Evolutionary conservation across 495 filamentous ascomycete genomes (phyloP), one percentile per base, ranked within the genome.

Genomic region (Aspergillus haitiensis): DNA sequence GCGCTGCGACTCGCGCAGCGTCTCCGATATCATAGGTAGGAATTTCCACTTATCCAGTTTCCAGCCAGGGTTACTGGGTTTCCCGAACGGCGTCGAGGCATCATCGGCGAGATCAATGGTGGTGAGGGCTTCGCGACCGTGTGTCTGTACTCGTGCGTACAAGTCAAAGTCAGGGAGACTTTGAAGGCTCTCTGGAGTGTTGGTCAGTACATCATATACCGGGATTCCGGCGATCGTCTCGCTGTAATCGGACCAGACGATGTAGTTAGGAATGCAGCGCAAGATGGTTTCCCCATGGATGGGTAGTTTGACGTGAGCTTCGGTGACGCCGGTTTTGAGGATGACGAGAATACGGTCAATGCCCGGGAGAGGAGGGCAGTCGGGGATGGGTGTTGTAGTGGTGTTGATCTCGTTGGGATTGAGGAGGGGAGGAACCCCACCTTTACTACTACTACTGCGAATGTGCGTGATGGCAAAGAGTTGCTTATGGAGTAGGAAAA

Each of bases 1-100:
- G 67, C 76, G 70, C 32, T 68, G 64, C 65, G 10, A n/a, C 15
- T 18, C 6, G 6, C 15, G 15, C n/a, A 80, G 81, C 16, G 84
- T 81, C 33, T 82, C 73, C 44, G 83, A 77, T 60, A 88, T 77
- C 76, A 86, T 85, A 5, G 85, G 83, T 6, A 90, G 72, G 67
- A 88, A 88, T 69, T 89, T 90, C 78, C 84, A 89, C 66, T 87
- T 88, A 70, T 90, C 86, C 12, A 88, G 73, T 54, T 76, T 78
- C 86, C 86, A 90, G 18, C 83, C 87, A 1, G 76, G 74, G 31
- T 77, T 78, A 18, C 70, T 68, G 4, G 50, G 62, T 62, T 74
- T 76, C 8, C 75, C 76, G 35, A 67, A 60, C 0, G 71, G 60
- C 13, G 68, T 63, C 54, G 73, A 76, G 37, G 59, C 58, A 46